Evolutionary conservation across 2,329 filamentous ascomycete genomes (phyloP), one percentile per base, ranked within the genome.

Genomic region (Sporothrix mexicana): DNA sequence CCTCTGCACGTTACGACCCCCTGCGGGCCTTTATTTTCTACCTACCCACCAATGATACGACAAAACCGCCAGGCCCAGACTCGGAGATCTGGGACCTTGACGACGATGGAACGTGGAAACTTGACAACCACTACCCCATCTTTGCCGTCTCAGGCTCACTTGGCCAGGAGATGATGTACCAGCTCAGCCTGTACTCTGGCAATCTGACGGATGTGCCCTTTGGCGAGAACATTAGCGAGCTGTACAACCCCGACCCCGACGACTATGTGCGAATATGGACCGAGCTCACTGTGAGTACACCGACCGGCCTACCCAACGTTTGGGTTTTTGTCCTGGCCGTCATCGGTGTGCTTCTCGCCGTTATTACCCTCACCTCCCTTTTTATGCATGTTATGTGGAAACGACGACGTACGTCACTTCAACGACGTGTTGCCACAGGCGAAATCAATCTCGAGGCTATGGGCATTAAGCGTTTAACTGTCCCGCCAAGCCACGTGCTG

Each of bases 391-490:
- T 91, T 25, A 84, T 96, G 43, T 93, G 97, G 79, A 88, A 90
- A 49, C 87, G 89, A 66, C 89, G 94, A 43, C 89, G 95, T 9
- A 85, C 86, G 30, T 85, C 85, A 1, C 83, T 98, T 12, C 88
- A 89, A 69, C 87, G 88, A 66, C 89, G 94, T 13, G 91, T 98
- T 17, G 86, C 89, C 73, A 86, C 85, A 8, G 95, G 95, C 70
- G 92, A 97, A 77, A 90, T 97, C 23, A 93, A 98, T 78, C 85
- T 98, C 2, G 95, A 98, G 81, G 90, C 90, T 2, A 86, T 97
- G 76, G 95, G 94, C 1, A 93, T 98, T 77, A 95, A 93, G 78
- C 88, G 92, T 15, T 82, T 97, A 30, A 93, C 89, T 1, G 93
- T 98, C 0, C 94, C 95, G 0, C 84, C 87, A 62, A 83, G 89